Percentiles rank a stretch among this genome's conserved stretches.
phyloP scores from a whole-genome alignment of 345 rosid species.

The Durio zibethinus region DNA sequence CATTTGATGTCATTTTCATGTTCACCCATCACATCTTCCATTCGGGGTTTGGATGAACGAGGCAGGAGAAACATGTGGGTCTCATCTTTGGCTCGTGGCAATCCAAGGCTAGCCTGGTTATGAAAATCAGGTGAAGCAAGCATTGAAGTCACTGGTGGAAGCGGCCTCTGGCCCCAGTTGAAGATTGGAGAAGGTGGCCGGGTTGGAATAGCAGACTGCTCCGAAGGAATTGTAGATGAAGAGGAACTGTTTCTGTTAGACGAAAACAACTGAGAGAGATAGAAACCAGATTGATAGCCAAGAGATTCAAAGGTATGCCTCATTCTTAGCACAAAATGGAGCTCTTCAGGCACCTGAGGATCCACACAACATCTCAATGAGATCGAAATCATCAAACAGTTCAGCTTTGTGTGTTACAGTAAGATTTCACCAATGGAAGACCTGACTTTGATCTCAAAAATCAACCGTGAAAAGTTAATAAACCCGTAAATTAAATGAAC shows the following conservation, averaged over 20 bases:
- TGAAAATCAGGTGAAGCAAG: slow-evolving; percentile 64
- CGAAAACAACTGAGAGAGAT: slow-evolving; percentile 91
- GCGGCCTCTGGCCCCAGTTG: slow-evolving; percentile 63
- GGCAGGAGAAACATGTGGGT: slow-evolving; percentile 71
- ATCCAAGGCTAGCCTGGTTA: slow-evolving; percentile 46
- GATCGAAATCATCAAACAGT: slow-evolving; percentile 2
- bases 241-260: slow-evolving; percentile 52
- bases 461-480: background rate
- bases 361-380: background rate
- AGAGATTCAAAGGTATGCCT: slow-evolving; percentile 91
- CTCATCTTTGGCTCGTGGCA: slow-evolving; percentile 61
- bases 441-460: background rate
- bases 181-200: slow-evolving; percentile 56
- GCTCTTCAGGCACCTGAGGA: slow-evolving; percentile 86
- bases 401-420: background rate
- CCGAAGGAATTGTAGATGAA: slow-evolving; percentile 49
- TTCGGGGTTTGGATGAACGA: slow-evolving; percentile 40
- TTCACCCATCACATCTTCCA: slow-evolving; percentile 60
- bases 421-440: background rate
- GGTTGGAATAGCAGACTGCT: slow-evolving; percentile 53
- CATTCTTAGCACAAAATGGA: slow-evolving; percentile 94
- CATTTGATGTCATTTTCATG: slow-evolving; percentile 84
- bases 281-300: slow-evolving; percentile 88
- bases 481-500: background rate
- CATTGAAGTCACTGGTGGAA: slow-evolving; percentile 47